Base-by-base conservation (phyloP, 768 basidiomycete genomes). In the Pulveroboletus sp. region DNA sequence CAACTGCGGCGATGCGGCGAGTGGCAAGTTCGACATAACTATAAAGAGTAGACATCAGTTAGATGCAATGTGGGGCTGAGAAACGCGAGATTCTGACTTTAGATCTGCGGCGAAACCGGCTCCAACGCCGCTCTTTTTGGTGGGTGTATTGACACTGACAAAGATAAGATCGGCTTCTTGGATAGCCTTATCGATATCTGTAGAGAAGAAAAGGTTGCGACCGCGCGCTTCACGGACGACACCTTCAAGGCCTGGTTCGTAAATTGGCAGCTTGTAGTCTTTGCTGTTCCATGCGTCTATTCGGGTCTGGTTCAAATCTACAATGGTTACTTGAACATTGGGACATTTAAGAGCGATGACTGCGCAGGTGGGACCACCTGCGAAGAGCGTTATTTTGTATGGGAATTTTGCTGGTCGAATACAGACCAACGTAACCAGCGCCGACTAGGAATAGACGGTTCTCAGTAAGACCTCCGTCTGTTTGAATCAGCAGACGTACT, bases 1-100 rank as follows among this genome's bases (percentile, higher is more conserved):
- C 91, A 49, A 97, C 87, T 37, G 81, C 82, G 36, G 97, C 97
- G 57, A 99, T 98, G 59, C 88, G 89, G 59, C 97, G 91, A 24
- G 97, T 99, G 43, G 95, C 97, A 25, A 88, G 81, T 65, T 99
- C 97, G 54, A 99, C 90, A 70, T 95, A 98, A 76, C 95, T 98
- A 60, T 31, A 45, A 33, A 37, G 42, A 43, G 37, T 33, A 33
- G 5, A 39, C 10, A 20, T 4, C 31, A 11, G 37, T 62, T 31
- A 59, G 40, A 38, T 37, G 45, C 34, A 50, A 32, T 46, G 29
- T 39, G 31, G 19, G 38, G 46, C 43, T 47, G 38, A 27, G 40
- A 50, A 40, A 21, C 13, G 12, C 43, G 27, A 52, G 51, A 52
- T 40, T 74, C 87, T 59, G 60, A 97, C 95, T 97, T 97, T 65